These are phyloP conservation scores for Cinchona pubescens DNA, from an alignment of 257 asterid genomes.

Conservation along the genomic window DNA sequence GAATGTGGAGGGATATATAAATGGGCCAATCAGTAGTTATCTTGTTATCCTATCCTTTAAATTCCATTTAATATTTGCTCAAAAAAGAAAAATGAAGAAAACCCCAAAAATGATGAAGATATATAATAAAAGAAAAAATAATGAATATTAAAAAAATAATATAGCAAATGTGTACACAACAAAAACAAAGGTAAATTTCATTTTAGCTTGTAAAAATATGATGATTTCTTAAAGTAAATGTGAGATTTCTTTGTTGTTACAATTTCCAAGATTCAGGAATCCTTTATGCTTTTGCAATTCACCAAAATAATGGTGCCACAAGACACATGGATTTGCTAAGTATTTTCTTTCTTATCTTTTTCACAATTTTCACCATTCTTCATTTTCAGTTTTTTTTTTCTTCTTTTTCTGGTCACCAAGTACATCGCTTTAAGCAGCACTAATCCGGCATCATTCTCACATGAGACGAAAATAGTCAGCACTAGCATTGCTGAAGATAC, in stretches of 20 bases:
- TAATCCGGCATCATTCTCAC: not conserved
- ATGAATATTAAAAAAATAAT: not conserved
- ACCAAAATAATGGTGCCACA: not conserved
- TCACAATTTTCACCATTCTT: no score
- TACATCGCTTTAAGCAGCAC: no score
- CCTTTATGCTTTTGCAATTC: not conserved
- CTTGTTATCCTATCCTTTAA: slow-evolving; percentile 14
- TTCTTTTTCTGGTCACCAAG: no score
- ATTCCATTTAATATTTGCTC: not conserved
- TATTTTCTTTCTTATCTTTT: not conserved
- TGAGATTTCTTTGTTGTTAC: no score
- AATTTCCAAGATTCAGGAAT: no score
- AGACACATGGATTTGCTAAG: not conserved
- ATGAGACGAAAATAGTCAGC: not conserved
- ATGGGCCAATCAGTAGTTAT: slow-evolving; percentile 5
- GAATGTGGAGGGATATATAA: slow-evolving; percentile 1
- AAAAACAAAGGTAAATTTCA: not conserved
- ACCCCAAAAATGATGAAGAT: not conserved
- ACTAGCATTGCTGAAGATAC: not conserved
- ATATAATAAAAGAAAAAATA: not conserved
- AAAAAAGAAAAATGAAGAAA: not conserved
- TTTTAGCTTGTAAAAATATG: not conserved
- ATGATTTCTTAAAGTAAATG: no score
- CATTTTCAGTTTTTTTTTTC: no score
- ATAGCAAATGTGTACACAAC: not conserved